phyloP scores from a whole-genome alignment of 345 rosid species.

The Eucalyptus polyanthemos region DNA sequence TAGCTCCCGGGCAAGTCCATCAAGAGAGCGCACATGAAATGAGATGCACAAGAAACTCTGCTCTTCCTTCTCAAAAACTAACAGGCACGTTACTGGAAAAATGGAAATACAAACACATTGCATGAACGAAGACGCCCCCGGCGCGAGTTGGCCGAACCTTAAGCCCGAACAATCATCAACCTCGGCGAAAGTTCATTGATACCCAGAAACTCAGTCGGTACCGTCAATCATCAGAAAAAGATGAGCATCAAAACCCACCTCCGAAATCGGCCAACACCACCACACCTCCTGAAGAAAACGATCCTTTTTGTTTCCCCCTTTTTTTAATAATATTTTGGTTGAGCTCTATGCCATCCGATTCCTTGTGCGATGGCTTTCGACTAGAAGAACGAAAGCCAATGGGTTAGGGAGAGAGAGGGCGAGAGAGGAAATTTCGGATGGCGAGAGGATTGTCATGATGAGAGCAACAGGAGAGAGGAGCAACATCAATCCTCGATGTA shows the following conservation, averaged over 20 bases:
- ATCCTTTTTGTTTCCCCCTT: background rate
- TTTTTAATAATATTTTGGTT: background rate
- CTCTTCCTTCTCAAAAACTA: background rate
- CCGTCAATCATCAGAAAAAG: background rate
- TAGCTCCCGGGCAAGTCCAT: background rate
- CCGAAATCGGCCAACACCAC: background rate
- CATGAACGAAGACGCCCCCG: background rate
- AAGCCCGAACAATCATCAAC: background rate
- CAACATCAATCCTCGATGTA: conserved; percentile 38
- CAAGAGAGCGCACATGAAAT: background rate
- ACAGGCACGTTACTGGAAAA: background rate
- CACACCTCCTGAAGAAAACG: conserved; percentile 1
- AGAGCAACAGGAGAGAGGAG: background rate
- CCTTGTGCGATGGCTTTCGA: background rate
- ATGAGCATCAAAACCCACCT: conserved; percentile 15
- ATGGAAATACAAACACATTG: conserved; percentile 4
- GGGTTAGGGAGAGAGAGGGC: background rate
- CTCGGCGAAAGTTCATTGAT: background rate
- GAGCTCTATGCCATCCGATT: background rate
- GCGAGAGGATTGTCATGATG: background rate
- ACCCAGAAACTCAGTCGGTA: background rate
- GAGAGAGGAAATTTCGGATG: background rate
- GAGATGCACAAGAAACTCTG: background rate
- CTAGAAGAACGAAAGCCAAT: background rate
- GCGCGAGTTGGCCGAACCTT: background rate